Evolutionary conservation across 2,329 filamentous ascomycete species (phyloP).

Genomic region (Pyrenophora graminea): DNA sequence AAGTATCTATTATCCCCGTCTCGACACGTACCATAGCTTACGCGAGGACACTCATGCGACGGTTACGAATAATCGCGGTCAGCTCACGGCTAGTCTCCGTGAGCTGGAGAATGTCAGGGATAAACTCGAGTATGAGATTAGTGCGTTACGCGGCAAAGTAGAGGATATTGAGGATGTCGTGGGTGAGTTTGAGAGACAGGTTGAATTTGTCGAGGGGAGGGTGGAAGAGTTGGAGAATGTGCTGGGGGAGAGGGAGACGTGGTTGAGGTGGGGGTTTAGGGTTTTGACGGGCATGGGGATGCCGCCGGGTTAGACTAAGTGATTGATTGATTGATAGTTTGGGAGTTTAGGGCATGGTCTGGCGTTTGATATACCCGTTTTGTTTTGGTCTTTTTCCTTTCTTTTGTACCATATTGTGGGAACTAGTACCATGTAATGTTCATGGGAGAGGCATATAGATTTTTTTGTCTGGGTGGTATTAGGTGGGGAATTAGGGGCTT

Average conservation of each 20-base stretch:
- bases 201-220: slow-evolving; percentile 49
- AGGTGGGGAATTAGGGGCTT: too few relatives aligned
- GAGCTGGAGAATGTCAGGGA: slow-evolving; percentile 81
- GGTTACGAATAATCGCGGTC: slow-evolving; percentile 69
- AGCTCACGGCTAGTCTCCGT: slow-evolving; percentile 71
- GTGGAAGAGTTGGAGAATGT: slow-evolving; percentile 64
- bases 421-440: too few relatives aligned
- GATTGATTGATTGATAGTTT: neutral
- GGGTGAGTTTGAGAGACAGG: slow-evolving; percentile 74
- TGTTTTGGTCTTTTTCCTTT: neutral
- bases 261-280: slow-evolving; percentile 38
- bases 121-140: slow-evolving; percentile 90
- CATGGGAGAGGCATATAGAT: too few relatives aligned
- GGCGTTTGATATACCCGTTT: slow-evolving; percentile 2
- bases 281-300: slow-evolving; percentile 3
- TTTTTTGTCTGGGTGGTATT: too few relatives aligned
- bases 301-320: neutral
- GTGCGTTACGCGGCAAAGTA: slow-evolving; percentile 76
- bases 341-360: too few relatives aligned
- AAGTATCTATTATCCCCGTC: slow-evolving; percentile 70
- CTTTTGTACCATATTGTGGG: too few relatives aligned
- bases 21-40: slow-evolving; percentile 71
- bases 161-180: slow-evolving; percentile 86
- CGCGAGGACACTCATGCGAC: slow-evolving; percentile 70
- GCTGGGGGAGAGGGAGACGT: slow-evolving; percentile 40